Evolutionary conservation across 257 asterid species (phyloP).

Genomic region (Craterostigma plantagineum): DNA sequence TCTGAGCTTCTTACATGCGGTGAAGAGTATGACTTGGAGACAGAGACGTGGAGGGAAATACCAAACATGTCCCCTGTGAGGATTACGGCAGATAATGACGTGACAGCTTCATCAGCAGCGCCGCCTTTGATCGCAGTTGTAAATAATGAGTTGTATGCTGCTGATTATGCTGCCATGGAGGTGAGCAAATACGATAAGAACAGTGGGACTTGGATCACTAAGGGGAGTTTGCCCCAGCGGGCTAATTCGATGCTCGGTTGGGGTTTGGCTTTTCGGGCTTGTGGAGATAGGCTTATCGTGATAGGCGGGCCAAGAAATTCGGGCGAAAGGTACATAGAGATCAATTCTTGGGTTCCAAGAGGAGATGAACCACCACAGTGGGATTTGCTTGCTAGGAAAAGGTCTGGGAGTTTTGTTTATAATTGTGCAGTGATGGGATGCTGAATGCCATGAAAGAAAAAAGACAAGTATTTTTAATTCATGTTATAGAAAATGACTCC

Average conservation of each 20-base stretch:
- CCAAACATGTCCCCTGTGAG: constrained; percentile 55
- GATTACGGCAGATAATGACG: constrained; percentile 14
- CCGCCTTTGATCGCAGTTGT: constrained; percentile 87
- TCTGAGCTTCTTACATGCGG: constrained; percentile 40
- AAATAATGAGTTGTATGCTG: constrained; percentile 58
- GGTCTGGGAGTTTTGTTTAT: constrained; percentile 74
- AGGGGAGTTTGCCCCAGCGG: constrained; percentile 56
- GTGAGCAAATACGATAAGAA: constrained; percentile 42
- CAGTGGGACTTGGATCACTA: constrained; percentile 27
- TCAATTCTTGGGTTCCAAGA: constrained; percentile 59
- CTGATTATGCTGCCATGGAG: constrained; percentile 48
- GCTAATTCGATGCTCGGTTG: constrained; percentile 68
- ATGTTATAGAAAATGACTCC: constrained; percentile 24
- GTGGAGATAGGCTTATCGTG: constrained; percentile 61
- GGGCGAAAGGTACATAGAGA: constrained; percentile 50
- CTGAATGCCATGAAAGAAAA: constrained; percentile 18
- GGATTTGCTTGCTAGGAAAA: constrained; percentile 71
- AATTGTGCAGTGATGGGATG: constrained; percentile 99
- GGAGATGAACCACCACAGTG: constrained; percentile 47
- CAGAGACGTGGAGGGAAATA: constrained; percentile 41
- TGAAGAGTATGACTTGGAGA: constrained; percentile 45
- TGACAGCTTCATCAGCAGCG: constrained; percentile 43
- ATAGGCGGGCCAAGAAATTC: constrained; percentile 76
- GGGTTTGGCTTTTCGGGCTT: constrained; percentile 88
- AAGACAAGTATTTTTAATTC: background rate